Conservation (phyloP, 1,139 yeast genomes). For the Pichia sp. region DNA sequence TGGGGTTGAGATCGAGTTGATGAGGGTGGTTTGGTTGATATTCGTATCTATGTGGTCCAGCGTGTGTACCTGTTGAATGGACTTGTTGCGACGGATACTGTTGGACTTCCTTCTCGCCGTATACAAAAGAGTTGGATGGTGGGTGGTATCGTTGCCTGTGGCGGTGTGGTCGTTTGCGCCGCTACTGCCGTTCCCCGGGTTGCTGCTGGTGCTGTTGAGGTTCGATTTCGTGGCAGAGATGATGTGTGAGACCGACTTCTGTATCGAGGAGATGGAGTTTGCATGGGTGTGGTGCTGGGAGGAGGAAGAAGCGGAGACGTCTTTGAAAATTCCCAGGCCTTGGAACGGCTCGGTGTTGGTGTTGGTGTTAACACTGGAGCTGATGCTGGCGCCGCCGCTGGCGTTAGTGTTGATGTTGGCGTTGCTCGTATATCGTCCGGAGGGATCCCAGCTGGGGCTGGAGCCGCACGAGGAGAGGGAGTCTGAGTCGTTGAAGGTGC, state of each 20-base stretch:
- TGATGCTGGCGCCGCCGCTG: too few relatives aligned
- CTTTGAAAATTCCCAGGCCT: constrained; percentile 2
- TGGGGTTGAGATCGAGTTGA: constrained; percentile 1
- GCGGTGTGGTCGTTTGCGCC: neutral
- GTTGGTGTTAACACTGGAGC: neutral
- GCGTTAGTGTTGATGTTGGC: too few relatives aligned
- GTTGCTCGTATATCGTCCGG: neutral
- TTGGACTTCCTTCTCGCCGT: constrained; percentile 6
- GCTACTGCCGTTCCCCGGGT: neutral
- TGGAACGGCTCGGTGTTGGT: neutral
- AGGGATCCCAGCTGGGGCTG: neutral
- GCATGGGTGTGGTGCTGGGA: constrained; percentile 1
- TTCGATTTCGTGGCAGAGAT: neutral
- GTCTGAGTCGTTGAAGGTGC: constrained; percentile 1
- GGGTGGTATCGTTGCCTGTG: neutral
- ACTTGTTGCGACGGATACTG: constrained; percentile 10
- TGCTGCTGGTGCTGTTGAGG: neutral
- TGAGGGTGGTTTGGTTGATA: neutral
- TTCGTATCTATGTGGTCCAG: constrained; percentile 14
- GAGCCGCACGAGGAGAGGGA: neutral
- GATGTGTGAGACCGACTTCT: constrained; percentile 11
- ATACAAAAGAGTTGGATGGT: constrained; percentile 11
- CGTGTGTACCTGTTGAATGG: constrained; percentile 4
- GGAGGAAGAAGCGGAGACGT: neutral
- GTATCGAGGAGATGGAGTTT: constrained; percentile 10